These are phyloP conservation scores for grape (Vitis vinifera) DNA, from an alignment of 164 flowering plant species.

Conservation along the genomic window ASM3070453v1 NC_081808.1:18665001-18665500, in stretches of 20 bases:
- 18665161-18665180: constrained; percentile 92
- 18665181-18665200: constrained; percentile 79
- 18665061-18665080: constrained; percentile 74
- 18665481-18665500: too few relatives aligned
- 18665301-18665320: constrained; percentile 59
- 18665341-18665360: constrained; percentile 79
- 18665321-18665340: constrained; percentile 68
- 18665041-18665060: constrained; percentile 62
- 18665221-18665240: constrained; percentile 62
- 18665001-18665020: constrained; percentile 56
- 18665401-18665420: too few relatives aligned
- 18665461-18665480: too few relatives aligned
- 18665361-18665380: constrained; percentile 82
- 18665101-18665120: constrained; percentile 74
- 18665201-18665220: constrained; percentile 54
- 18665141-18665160: constrained; percentile 73
- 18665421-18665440: too few relatives aligned
- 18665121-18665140: constrained; percentile 70
- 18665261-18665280: constrained; percentile 54
- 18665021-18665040: constrained; percentile 51
- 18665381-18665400: constrained; percentile 1
- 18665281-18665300: constrained; percentile 52
- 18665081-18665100: constrained; percentile 82
- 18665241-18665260: constrained; percentile 46
- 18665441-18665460: too few relatives aligned